Percentiles rank a stretch among this genome's conserved stretches.
These are phyloP conservation scores for Dryas drummondii DNA, from an alignment of 306 rosid species.

Conservation along the genomic window DNA sequence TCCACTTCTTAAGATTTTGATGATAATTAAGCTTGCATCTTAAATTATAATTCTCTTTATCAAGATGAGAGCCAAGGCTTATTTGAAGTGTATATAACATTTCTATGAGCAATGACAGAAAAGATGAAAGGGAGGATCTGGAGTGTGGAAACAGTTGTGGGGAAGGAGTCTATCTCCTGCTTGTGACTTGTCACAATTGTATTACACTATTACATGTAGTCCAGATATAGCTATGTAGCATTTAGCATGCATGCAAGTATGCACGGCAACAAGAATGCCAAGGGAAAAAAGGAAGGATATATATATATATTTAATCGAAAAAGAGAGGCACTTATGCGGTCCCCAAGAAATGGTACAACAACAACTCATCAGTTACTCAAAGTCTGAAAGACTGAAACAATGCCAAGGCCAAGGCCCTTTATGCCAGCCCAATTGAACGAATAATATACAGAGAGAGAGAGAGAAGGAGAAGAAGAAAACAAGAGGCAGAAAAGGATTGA, in stretches of 20 bases:
- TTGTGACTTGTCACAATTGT: neutral
- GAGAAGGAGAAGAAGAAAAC: neutral
- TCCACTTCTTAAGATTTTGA: too few species aligned
- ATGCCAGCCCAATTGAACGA: constrained; percentile 22
- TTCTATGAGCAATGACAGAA: too few species aligned
- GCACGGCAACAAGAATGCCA: neutral
- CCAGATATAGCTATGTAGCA: neutral
- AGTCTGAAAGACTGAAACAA: constrained; percentile 29
- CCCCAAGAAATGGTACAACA: constrained; percentile 30
- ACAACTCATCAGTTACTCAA: constrained; percentile 10
- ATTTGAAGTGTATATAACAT: too few species aligned
- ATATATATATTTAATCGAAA: neutral
- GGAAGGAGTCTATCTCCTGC: too few species aligned
- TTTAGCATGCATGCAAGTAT: constrained; percentile 38
- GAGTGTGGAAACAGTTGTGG: too few species aligned
- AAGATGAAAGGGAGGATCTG: too few species aligned
- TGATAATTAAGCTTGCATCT: too few species aligned
- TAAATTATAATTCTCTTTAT: too few species aligned
- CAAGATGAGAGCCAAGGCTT: too few species aligned
- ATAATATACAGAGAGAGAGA: constrained; percentile 12
- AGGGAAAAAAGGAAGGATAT: neutral
- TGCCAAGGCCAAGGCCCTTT: constrained; percentile 2
- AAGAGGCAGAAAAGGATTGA: constrained; percentile 25
- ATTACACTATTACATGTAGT: neutral
- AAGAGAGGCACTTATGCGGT: constrained; percentile 19